A percentile compares a stretch with the other conserved stretches of the same genome.
These are phyloP conservation scores for Ascocoryne sarcoides DNA, from an alignment of 2,329 filamentous ascomycete species.

Conservation along the genomic window DNA sequence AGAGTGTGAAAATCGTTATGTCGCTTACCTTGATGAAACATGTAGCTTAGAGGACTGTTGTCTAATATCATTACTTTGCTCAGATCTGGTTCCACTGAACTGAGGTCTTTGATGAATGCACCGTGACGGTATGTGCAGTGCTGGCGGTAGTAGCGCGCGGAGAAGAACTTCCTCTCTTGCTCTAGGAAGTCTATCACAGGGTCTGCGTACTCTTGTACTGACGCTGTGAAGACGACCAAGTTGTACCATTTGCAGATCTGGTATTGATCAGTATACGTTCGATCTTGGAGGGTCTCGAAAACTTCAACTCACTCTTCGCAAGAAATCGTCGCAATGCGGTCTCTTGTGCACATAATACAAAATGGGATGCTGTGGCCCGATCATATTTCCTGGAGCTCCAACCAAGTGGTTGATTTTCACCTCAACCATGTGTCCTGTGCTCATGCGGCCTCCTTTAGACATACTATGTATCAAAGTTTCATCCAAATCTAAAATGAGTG, in stretches of 20 bases:
- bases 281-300: not conserved
- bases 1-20: not conserved
- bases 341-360: slow-evolving; percentile 98
- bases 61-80: slow-evolving; percentile 99
- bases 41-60: slow-evolving; percentile 95
- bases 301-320: slow-evolving; percentile 70
- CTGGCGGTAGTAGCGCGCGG: slow-evolving; percentile 86
- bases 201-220: slow-evolving; percentile 96
- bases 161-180: slow-evolving; percentile 93
- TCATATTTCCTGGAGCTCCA: slow-evolving; percentile 55
- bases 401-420: slow-evolving; percentile 74
- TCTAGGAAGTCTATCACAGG: slow-evolving; percentile 99
- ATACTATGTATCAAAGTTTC: slow-evolving; percentile 98
- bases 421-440: slow-evolving; percentile 97
- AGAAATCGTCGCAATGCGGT: slow-evolving; percentile 91
- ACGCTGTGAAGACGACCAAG: slow-evolving; percentile 90
- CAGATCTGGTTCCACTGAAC: slow-evolving; percentile 89
- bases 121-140: slow-evolving; percentile 95
- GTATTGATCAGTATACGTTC: slow-evolving; percentile 17
- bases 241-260: slow-evolving; percentile 97
- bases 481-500: slow-evolving; percentile 87
- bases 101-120: slow-evolving; percentile 96
- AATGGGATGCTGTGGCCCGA: slow-evolving; percentile 86
- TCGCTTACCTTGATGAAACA: slow-evolving; percentile 86
- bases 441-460: slow-evolving; percentile 92